Percentiles rank a stretch among this genome's conserved stretches.
Conservation (phyloP, 108 stramenopile species). For the Skeletonema menzelii region DNA sequence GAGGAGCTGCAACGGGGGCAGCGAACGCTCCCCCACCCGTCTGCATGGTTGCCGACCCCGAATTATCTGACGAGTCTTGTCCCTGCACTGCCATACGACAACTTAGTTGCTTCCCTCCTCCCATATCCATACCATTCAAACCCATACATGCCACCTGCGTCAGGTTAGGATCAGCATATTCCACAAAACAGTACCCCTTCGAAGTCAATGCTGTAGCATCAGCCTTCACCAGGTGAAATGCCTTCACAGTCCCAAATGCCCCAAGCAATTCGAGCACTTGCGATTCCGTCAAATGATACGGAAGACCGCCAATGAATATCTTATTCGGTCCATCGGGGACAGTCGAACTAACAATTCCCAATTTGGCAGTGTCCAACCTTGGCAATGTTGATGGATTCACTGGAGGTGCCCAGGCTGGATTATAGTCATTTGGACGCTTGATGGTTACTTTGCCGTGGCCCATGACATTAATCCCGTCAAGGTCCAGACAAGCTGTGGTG, state of each 20-base stretch:
- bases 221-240: slow-evolving; percentile 95
- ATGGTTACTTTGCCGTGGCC: slow-evolving; percentile 87
- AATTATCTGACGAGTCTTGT: not conserved
- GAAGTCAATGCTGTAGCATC: slow-evolving; percentile 67
- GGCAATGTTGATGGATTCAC: slow-evolving; percentile 59
- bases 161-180: slow-evolving; percentile 83
- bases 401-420: slow-evolving; percentile 81
- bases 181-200: slow-evolving; percentile 98
- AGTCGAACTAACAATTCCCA: slow-evolving; percentile 84
- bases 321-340: slow-evolving; percentile 98
- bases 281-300: slow-evolving; percentile 91
- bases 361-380: slow-evolving; percentile 63
- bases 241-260: slow-evolving; percentile 91
- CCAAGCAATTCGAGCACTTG: slow-evolving; percentile 93
- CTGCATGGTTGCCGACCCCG: not conserved
- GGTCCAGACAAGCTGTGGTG: slow-evolving; percentile 85
- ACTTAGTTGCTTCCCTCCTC: slow-evolving; percentile 91
- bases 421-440: slow-evolving; percentile 97
- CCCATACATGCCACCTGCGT: slow-evolving; percentile 90
- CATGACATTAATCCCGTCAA: slow-evolving; percentile 91
- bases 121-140: slow-evolving; percentile 95
- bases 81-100: slow-evolving; percentile 77
- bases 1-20: slow-evolving; percentile 15
- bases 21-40: slow-evolving; percentile 7
- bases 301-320: slow-evolving; percentile 98